A percentile compares a stretch with the other conserved stretches of the same genome.
Conservation (phyloP, 805 yeast species). For the Ogataea kodamae region DNA sequence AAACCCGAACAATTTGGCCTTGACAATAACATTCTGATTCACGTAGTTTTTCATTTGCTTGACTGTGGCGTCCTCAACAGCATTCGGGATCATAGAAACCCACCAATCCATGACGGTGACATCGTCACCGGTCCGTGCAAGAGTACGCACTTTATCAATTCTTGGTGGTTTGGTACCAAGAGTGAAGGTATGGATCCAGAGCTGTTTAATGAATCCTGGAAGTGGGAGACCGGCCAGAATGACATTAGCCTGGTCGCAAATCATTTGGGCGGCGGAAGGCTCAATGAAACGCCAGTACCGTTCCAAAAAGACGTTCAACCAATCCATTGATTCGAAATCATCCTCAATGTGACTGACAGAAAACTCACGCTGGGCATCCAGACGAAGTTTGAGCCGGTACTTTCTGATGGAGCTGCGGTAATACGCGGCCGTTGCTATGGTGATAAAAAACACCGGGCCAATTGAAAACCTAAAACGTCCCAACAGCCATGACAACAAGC, state of each 20-base stretch:
- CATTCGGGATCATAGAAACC: constrained; percentile 88
- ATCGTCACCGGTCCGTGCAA: constrained; percentile 85
- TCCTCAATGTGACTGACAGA: constrained; percentile 77
- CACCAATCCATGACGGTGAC: constrained; percentile 98
- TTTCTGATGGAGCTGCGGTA: constrained; percentile 83
- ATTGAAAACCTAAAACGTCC: constrained; percentile 77
- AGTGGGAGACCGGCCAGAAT: constrained; percentile 70
- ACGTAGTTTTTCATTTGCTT: constrained; percentile 83
- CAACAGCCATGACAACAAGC: constrained; percentile 67
- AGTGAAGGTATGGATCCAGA: constrained; percentile 87
- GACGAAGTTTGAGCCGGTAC: constrained; percentile 70
- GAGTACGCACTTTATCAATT: constrained; percentile 83
- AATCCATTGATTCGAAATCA: constrained; percentile 91
- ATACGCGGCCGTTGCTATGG: constrained; percentile 57
- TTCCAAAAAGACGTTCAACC: constrained; percentile 86
- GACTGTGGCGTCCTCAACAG: constrained; percentile 74
- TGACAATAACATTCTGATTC: constrained; percentile 75
- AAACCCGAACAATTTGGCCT: constrained; percentile 78
- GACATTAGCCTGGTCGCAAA: constrained; percentile 81
- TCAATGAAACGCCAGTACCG: constrained; percentile 91
- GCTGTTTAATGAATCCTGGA: constrained; percentile 78
- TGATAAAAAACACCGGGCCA: constrained; percentile 76
- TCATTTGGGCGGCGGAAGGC: constrained; percentile 83
- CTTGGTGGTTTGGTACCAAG: constrained; percentile 96
- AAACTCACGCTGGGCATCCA: constrained; percentile 80